phyloP scores from a whole-genome alignment of 2,329 filamentous ascomycete genomes.

The Fusarium citri region DNA sequence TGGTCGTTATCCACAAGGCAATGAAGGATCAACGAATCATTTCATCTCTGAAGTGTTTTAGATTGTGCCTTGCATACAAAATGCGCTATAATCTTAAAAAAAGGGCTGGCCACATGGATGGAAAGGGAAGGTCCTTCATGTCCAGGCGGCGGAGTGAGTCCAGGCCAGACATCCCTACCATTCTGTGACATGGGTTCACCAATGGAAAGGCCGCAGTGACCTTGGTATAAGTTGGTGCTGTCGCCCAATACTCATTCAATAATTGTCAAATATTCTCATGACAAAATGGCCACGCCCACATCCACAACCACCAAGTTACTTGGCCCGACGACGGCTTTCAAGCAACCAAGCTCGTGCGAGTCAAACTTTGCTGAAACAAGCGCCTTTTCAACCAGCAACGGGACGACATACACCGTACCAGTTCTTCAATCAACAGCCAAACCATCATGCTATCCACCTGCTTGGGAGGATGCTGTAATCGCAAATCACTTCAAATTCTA shows the following conservation, averaged over 20 bases:
- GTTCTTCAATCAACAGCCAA: background rate
- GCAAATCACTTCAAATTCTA: background rate
- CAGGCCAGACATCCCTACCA: too few species aligned
- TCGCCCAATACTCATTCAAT: background rate
- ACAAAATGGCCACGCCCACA: background rate
- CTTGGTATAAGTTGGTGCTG: background rate
- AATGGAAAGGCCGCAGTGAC: background rate
- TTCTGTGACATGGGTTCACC: background rate
- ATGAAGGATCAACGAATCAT: background rate
- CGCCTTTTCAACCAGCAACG: background rate
- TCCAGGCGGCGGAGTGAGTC: background rate
- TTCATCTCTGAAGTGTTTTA: background rate
- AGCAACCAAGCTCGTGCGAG: background rate
- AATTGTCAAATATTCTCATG: background rate
- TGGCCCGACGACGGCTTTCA: background rate
- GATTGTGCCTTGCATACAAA: background rate
- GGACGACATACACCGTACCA: background rate
- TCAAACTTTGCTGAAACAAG: background rate
- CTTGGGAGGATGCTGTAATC: background rate
- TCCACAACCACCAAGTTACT: background rate
- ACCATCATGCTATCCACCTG: background rate
- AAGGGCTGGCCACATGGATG: background rate
- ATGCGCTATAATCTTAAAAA: background rate
- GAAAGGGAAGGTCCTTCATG: background rate
- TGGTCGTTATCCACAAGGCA: background rate